Evolutionary conservation across 805 yeast species (phyloP), one percentile per base, ranked within the genome.

Genomic region (Starmerella asiatica): DNA sequence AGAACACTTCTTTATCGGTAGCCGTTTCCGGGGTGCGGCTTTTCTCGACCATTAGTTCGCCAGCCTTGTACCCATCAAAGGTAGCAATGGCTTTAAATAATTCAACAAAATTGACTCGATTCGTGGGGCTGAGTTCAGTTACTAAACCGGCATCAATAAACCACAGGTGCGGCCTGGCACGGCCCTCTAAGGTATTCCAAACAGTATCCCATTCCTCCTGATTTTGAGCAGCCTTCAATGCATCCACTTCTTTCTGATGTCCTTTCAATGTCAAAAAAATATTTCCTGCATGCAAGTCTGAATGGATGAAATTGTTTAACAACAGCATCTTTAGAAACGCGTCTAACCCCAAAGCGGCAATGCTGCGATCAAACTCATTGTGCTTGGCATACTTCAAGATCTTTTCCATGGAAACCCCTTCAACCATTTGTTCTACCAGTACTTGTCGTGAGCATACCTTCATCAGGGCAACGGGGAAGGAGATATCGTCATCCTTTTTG

Each of bases 281-380:
- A 57, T 91, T 91, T 3, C 99, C 99, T 0, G 98, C 96, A 51
- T 91, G 99, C 43, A 91, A 65, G 61, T 91, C 99, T 0, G 97
- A 88, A 58, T 91, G 99, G 32, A 86, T 83, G 58, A 91, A 91
- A 57, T 91, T 86, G 61, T 91, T 93, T 39, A 88, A 60, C 37
- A 91, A 79, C 46, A 91, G 66, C 99, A 91, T 91, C 52, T 85
- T 80, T 47, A 91, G 64, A 52, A 91, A 91, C 3, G 96, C 81
- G 56, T 91, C 94, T 19, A 91, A 72, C 7, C 94, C 81, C 46
- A 79, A 79, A 53, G 81, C 85, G 53, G 86, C 75, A 31, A 83
- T 67, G 57, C 54, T 65, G 37, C 53, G 65, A 55, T 50, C 81
- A 63, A 59, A 57, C 20, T 57, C 51, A 3, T 57, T 49, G 16